These are phyloP conservation scores for Elymus sibiricus DNA, from an alignment of 176 grass and related monocot genomes.

Conservation along the genomic window DNA sequence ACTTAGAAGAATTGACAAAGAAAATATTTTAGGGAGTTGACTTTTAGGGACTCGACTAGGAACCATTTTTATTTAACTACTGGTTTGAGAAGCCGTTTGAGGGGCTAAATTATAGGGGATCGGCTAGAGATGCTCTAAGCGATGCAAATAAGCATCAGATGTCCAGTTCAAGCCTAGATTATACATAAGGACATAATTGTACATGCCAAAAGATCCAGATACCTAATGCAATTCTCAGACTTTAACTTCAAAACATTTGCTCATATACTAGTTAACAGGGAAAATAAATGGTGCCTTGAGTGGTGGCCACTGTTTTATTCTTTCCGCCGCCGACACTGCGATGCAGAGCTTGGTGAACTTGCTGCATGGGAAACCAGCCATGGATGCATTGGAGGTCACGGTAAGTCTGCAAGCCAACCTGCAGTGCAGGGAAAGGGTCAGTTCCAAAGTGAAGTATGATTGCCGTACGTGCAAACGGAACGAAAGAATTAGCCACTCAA, in stretches of 20 bases:
- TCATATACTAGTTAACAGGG: slow-evolving; percentile 13
- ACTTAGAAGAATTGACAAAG: no score
- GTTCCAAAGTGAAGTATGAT: not conserved
- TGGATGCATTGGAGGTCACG: not conserved
- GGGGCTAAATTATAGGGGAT: no score
- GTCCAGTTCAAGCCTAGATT: not conserved
- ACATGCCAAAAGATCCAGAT: slow-evolving; percentile 11
- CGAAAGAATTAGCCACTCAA: not conserved
- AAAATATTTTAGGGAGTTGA: no score
- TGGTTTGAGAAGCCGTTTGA: no score
- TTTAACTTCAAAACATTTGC: slow-evolving; percentile 5
- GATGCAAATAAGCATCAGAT: not conserved
- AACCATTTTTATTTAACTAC: no score
- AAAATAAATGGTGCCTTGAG: slow-evolving; percentile 15
- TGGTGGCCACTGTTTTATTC: slow-evolving; percentile 25
- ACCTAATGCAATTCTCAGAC: not conserved
- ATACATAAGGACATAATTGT: slow-evolving; percentile 5
- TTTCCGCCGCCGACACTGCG: not conserved
- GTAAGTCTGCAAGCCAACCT: slow-evolving; percentile 34
- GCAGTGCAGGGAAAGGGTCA: not conserved
- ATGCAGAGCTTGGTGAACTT: slow-evolving; percentile 13
- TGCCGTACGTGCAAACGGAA: not conserved
- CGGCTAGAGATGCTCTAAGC: not conserved
- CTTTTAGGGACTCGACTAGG: no score
- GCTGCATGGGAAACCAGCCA: slow-evolving; percentile 9